A percentile compares a stretch with the other conserved stretches of the same genome.
Conservation (phyloP, 75 land plant species). For the Isoetes taiwanensis region DNA sequence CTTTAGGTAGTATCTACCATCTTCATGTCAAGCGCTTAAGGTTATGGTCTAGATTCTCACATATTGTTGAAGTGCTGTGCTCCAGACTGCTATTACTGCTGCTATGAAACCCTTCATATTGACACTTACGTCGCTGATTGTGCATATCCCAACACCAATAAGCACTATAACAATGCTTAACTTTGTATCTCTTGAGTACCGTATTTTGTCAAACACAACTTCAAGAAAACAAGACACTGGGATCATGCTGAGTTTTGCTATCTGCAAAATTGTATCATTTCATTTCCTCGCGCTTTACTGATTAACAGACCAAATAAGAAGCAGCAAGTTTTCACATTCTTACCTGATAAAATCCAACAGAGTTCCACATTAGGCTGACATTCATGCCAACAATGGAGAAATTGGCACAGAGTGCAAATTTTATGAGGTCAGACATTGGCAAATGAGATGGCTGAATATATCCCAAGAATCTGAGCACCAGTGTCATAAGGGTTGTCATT, state of each 20-base stretch:
- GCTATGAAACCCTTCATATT: conserved; percentile 77
- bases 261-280: conserved; percentile 43
- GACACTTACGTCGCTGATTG: conserved; percentile 95
- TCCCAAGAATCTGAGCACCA: conserved; percentile 64
- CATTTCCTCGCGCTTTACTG: too few relatives aligned
- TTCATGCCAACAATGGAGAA: conserved; percentile 98
- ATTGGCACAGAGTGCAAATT: conserved; percentile 80
- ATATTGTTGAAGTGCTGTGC: conserved; percentile 86
- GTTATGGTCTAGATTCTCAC: too few relatives aligned
- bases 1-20: too few relatives aligned
- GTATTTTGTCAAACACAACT: conserved; percentile 71
- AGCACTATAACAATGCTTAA: conserved; percentile 70
- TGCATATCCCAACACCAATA: conserved; percentile 78
- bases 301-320: not conserved
- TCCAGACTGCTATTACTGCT: conserved; percentile 85
- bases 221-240: conserved; percentile 88
- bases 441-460: conserved; percentile 69
- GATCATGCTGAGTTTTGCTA: conserved; percentile 93
- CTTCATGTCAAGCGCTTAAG: too few relatives aligned
- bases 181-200: conserved; percentile 85
- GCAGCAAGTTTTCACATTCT: too few relatives aligned
- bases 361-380: conserved; percentile 97
- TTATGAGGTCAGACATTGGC: conserved; percentile 55
- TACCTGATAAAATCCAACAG: conserved; percentile 97
- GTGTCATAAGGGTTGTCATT: conserved; percentile 77